Evolutionary conservation across 306 rosid species (phyloP).

Genomic region (Castanea crenata): DNA sequence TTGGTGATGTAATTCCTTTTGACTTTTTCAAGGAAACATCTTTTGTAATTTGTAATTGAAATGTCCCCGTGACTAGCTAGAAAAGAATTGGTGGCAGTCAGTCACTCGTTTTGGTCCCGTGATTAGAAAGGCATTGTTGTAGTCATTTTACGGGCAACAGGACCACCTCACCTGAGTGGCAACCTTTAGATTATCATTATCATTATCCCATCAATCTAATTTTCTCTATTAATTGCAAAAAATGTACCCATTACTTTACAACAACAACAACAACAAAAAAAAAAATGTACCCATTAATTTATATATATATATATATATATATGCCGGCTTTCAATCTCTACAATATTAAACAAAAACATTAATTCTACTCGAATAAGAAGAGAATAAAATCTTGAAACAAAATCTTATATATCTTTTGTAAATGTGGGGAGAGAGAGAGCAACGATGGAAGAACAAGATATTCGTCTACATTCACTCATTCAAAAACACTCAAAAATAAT

Average conservation of each 20-base stretch:
- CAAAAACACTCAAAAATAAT: not conserved
- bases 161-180: too few species aligned
- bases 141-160: not conserved
- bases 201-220: too few species aligned
- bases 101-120: constrained; percentile 23
- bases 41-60: not conserved
- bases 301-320: not conserved
- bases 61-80: constrained; percentile 35
- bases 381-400: not conserved
- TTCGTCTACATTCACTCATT: not conserved
- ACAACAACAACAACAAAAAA: too few species aligned
- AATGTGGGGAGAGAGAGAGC: not conserved
- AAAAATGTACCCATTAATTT: too few species aligned
- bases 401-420: not conserved
- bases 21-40: constrained; percentile 20
- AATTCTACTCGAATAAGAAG: too few species aligned
- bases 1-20: not conserved
- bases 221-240: not conserved
- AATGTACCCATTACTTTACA: not conserved
- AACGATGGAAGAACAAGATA: not conserved
- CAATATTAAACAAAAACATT: too few species aligned
- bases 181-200: too few species aligned
- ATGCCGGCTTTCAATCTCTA: not conserved
- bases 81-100: constrained; percentile 7
- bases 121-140: constrained; percentile 7